Conservation (phyloP, 2,329 filamentous ascomycete genomes). For the Diaporthe ampelina region DNA sequence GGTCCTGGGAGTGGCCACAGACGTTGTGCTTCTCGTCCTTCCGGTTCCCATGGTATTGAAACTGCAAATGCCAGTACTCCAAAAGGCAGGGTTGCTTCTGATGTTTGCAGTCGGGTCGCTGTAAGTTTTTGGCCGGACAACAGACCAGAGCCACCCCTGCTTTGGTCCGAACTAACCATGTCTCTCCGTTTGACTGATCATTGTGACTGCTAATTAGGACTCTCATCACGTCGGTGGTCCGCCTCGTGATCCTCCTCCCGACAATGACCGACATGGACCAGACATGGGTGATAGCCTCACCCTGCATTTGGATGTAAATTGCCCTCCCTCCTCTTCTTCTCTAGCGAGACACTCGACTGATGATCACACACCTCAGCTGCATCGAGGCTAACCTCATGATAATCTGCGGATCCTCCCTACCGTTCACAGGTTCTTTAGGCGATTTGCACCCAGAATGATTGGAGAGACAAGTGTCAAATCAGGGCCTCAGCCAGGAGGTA, state of each 20-base stretch:
- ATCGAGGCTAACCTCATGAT: neutral
- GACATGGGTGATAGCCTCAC: neutral
- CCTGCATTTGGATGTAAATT: neutral
- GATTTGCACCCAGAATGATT: neutral
- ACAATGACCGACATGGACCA: neutral
- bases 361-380: neutral
- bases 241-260: neutral
- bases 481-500: neutral
- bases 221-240: neutral
- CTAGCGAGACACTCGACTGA: neutral
- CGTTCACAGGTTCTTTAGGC: neutral
- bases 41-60: neutral
- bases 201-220: neutral
- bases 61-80: neutral
- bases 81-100: neutral
- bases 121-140: neutral
- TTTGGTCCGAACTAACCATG: neutral
- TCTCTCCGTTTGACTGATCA: too few species aligned
- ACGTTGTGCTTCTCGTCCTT: neutral
- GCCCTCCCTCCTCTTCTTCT: too few species aligned
- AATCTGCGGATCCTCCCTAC: neutral
- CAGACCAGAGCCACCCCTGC: too few species aligned
- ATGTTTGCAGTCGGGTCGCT: neutral
- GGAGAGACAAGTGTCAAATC: neutral
- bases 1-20: neutral